Base-by-base conservation (phyloP, 1,284 basidiomycete species). In the Singerocomus inundabilis region DNA sequence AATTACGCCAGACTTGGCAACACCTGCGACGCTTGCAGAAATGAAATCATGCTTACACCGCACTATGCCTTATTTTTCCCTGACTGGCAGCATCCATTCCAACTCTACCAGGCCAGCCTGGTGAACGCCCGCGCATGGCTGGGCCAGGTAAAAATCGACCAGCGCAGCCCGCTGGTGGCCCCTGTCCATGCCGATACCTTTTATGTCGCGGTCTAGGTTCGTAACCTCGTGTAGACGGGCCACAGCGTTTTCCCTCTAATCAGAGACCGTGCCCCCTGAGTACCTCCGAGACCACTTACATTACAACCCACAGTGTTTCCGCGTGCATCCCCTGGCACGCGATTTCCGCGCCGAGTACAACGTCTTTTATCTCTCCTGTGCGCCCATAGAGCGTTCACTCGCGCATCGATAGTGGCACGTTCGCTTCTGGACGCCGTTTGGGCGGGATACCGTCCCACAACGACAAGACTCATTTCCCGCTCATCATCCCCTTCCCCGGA, bases 221-320 rank as follows among this genome's bases (percentile, higher is more conserved):
- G 46, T 57, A 46, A 25, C 40, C 54, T 49, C 60, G 57, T 64
- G 58, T 51, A 52, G 43, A 30, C 26, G 30, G 28, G 15, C 46
- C 54, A 66, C 59, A 57, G 57, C 61, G 54, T 62, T 40, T 29
- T 39, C 8, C 30, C 49, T 50, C 39, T 16, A 55, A 55, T 47
- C 47, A 58, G 58, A 40, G 55, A 43, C n/a, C 15, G 5, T 12
- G 35, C 51, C 44, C 49, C 34, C 45, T 43, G 49, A 50, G 28
- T 51, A 56, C 60, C 37, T 50, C 38, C 36, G 46, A 48, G 21
- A 26, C 38, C 47, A 50, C 49, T 61, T 42, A 13, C 26, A 52
- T 48, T 59, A 44, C 61, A 52, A 52, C 49, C 57, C 61, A 40
- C 42, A 25, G 24, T 57, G 56, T 51, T 61, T 49, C 61, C 54